Evolutionary conservation across 192 early-diverging fungal genomes (phyloP), one percentile per base, ranked within the genome.

Genomic region (Geranomyces michiganensis): DNA sequence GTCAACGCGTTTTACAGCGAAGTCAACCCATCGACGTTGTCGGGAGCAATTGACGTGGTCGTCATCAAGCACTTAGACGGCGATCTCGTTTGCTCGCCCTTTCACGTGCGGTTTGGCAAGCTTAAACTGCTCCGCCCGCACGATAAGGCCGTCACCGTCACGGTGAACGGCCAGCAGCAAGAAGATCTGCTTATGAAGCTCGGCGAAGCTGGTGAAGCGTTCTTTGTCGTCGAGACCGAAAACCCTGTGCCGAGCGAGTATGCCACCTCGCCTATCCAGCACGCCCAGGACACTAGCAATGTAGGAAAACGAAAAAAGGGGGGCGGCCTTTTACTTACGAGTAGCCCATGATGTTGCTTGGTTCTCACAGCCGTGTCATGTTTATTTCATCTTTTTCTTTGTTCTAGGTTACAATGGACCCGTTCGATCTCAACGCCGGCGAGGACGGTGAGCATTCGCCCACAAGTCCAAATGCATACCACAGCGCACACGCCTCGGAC

Each of bases 41-140:
- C 93, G 7, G 97, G 97, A 21, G 96, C 97, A 33, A 98, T 99
- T 78, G 97, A 99, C 56, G 92, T 99, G 56, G 84, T 99, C n/a
- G 95, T 97, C 13, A 94, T 97, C 31, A 84, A 96, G 64, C 89
- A 89, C 66, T 65, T 81, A 58, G 85, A 96, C 78, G 94, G 94
- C 15, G 87, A 92, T 36, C 77, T 98, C 27, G 82, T 87, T 45
- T 96, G 93, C 77, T 96, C 94, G 32, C 97, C 97, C 4, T 99
- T 97, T 78, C 97, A 99, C 78, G 96, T 99, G 19, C 90, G 97
- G 43, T 99, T 98, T 77, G 96, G 96, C 29, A 99, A 99, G 75
- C 80, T 99, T 45, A 92, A 93, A 68, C 85, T 97, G 17, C 84
- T 97, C 5, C 78, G 91, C 44, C 95, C 96, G 6, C 91, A 90